These are phyloP conservation scores for Stereocaulon alpinum DNA, from an alignment of 495 filamentous ascomycete genomes.

Conservation along the genomic window DNA sequence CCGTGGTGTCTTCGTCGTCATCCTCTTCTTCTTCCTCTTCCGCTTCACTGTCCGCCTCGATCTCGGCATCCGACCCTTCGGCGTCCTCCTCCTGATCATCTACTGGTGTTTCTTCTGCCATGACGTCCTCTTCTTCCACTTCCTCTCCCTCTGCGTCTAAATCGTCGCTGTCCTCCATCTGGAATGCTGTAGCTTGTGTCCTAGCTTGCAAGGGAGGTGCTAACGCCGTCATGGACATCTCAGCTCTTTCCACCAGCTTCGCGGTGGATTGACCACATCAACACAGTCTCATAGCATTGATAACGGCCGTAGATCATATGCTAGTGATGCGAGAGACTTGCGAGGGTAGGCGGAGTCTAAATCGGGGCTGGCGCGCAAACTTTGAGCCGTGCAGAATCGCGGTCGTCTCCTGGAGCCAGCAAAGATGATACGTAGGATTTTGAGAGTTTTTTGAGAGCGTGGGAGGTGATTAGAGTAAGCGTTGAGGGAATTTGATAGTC, in stretches of 20 bases:
- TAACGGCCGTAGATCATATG: neutral
- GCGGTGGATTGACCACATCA: slow-evolving; percentile 7
- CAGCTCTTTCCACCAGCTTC: slow-evolving; percentile 39
- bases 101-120: neutral
- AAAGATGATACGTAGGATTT: too few relatives aligned
- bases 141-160: slow-evolving; percentile 45
- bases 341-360: neutral
- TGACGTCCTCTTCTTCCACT: slow-evolving; percentile 36
- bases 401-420: neutral
- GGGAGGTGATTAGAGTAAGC: too few relatives aligned
- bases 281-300: slow-evolving; percentile 9
- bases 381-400: neutral
- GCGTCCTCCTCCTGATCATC: slow-evolving; percentile 26
- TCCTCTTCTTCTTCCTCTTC: slow-evolving; percentile 31
- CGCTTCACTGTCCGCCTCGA: slow-evolving; percentile 31
- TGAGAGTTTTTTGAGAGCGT: neutral
- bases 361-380: neutral
- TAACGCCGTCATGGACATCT: slow-evolving; percentile 40
- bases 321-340: neutral
- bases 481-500: neutral
- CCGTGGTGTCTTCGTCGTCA: slow-evolving; percentile 18
- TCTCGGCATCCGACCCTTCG: slow-evolving; percentile 36
- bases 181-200: slow-evolving; percentile 29
- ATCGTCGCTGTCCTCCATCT: slow-evolving; percentile 37
- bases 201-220: slow-evolving; percentile 35